A percentile compares a stretch with the other conserved stretches of the same genome.
These are phyloP conservation scores for Aspergillus pseudoglaucus DNA, from an alignment of 2,329 filamentous ascomycete species.

Conservation along the genomic window DNA sequence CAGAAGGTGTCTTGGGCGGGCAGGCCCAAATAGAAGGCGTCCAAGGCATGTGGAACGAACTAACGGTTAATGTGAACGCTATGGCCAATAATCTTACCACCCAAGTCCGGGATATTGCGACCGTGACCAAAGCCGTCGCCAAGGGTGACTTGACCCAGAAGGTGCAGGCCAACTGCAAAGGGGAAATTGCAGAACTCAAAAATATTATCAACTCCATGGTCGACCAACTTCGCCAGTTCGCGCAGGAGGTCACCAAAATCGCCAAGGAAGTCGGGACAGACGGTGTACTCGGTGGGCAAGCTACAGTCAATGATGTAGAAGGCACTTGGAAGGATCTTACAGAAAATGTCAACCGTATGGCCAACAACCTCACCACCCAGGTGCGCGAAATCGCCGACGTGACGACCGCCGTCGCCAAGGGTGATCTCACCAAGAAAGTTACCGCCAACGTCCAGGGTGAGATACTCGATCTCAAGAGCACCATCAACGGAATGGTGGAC, in stretches of 20 bases:
- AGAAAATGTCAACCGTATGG: constrained; percentile 96
- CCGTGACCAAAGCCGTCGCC: constrained; percentile 62
- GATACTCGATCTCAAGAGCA: constrained; percentile 91
- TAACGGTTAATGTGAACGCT: constrained; percentile 79
- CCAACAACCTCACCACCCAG: constrained; percentile 94
- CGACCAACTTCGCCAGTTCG: constrained; percentile 93
- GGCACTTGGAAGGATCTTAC: constrained; percentile 96
- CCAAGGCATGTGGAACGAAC: constrained; percentile 81
- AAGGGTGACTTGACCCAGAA: constrained; percentile 93
- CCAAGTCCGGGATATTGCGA: constrained; percentile 90
- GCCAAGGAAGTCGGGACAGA: constrained; percentile 95
- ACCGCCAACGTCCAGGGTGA: constrained; percentile 89
- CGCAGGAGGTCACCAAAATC: constrained; percentile 92
- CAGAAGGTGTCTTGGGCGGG: constrained; percentile 73
- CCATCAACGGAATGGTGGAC: constrained; percentile 66
- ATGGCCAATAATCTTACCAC: constrained; percentile 85
- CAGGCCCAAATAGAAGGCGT: constrained; percentile 79
- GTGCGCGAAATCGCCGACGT: constrained; percentile 97
- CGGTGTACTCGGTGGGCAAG: constrained; percentile 86
- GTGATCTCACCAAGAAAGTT: constrained; percentile 93
- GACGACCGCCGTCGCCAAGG: constrained; percentile 88
- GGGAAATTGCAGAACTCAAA: constrained; percentile 90
- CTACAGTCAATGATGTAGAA: constrained; percentile 91
- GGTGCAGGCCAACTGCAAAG: constrained; percentile 85
- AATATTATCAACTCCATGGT: constrained; percentile 99